Evolutionary conservation across 1,139 yeast species (phyloP), one percentile per base, ranked within the genome.

Genomic region (Diutina rugosa): DNA sequence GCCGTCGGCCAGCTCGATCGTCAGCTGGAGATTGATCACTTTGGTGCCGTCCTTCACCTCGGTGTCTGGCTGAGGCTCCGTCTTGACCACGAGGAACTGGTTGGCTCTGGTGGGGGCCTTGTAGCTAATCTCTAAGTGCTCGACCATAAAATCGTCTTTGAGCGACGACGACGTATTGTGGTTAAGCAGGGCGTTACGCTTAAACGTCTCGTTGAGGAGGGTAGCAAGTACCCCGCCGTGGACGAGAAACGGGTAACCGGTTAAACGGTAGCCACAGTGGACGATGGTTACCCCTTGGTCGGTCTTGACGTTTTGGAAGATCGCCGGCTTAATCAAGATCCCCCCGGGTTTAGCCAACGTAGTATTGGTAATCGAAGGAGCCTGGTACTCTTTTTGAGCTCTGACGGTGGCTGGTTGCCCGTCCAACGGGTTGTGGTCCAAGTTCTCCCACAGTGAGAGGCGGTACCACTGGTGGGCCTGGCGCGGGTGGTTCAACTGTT

Each of bases 151-250:
- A 63, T 76, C 76, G 54, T 70, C 73, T 60, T 73, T 70, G 63
- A 74, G 63, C 58, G 69, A 65, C 41, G 76, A 72, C 14, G 61
- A 58, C 1, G 76, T 68, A 1, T 51, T 14, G 14, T 56, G 59
- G 46, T 61, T 61, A 29, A 72, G 61, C 64, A 81, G 69, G 7
- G 86, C 85, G 57, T 80, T 79, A 56, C 85, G 69, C 58, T 81
- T 84, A 70, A 83, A 77, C 4, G 87, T 76, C 60, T 90, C 51
- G 38, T 47, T 47, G 3, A 47, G 12, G 14, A 91, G 72, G 0
- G 96, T 85, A 8, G 95, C 96, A 46, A 91, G 69, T 51, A 91
- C 81, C 0, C 98, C 98, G 3, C 98, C 98, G 65, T 91, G 98
- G 0, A 90, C 79, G 46, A 91, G 72, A 62, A 88, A 84, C 1